Conservation (phyloP, 495 filamentous ascomycete species). For the Rhypophila decipiens region DNA sequence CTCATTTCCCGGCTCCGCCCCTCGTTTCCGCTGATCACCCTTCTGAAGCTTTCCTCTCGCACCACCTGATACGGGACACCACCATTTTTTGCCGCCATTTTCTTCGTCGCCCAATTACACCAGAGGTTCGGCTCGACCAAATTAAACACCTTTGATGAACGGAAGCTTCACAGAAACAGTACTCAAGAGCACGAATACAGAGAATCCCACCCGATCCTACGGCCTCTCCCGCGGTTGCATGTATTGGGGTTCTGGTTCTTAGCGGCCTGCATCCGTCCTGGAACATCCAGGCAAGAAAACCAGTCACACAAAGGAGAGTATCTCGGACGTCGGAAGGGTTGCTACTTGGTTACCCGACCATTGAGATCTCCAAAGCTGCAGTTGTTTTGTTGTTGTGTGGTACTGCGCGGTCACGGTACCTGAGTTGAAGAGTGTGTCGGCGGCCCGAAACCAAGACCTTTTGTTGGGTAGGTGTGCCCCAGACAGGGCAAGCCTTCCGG, state of each 20-base stretch:
- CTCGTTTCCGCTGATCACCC: too few species aligned
- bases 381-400: neutral
- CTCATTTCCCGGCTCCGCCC: too few species aligned
- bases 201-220: neutral
- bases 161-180: neutral
- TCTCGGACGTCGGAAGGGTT: neutral
- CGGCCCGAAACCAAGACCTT: slow-evolving; percentile 4
- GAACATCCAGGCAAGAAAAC: neutral
- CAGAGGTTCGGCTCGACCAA: neutral
- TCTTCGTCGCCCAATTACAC: neutral
- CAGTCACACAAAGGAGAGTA: neutral
- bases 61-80: neutral
- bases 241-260: neutral
- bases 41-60: too few species aligned
- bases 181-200: too few species aligned
- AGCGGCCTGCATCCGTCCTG: slow-evolving; percentile 1
- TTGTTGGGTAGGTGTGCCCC: neutral
- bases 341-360: neutral
- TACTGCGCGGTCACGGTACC: neutral
- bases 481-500: neutral
- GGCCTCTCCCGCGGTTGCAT: slow-evolving; percentile 5
- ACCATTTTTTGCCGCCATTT: neutral
- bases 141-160: neutral
- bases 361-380: neutral
- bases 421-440: neutral